Evolutionary conservation across 192 early-diverging fungal species (phyloP), one percentile per base, ranked within the genome.

Genomic region (Coemansia aciculifera): DNA sequence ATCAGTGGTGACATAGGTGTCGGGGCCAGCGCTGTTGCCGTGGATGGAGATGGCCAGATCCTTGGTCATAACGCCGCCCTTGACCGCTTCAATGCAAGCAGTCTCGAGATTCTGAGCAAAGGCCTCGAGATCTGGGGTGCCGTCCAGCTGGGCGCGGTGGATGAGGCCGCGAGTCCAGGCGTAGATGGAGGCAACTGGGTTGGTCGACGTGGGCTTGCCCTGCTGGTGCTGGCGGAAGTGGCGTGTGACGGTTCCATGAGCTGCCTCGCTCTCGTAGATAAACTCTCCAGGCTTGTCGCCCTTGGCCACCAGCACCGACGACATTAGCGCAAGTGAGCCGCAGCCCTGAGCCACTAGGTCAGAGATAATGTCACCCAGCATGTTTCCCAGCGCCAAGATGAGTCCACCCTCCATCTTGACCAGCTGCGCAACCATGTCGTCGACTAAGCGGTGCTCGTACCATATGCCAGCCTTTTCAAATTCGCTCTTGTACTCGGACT

Each of bases 341-440:
- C 90, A 96, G 62, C 96, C 97, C 81, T 99, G 97, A n/a, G 97
- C 97, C 32, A 99, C 85, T 73, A 95, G 89, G 79, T 97, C 95
- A 29, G 94, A 95, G 74, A 97, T 94, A 19, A 97, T 94, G 85
- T 98, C 96, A 65, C 95, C 91, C 69, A 95, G 92, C 84, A 95
- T 95, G 88, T 98, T 98, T 83, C 95, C 95, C 81, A 88, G 89
- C 11, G 96, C 95, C 88, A 94, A 94, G 17, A 98, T 90, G 57
- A 96, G 95, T 32, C 92, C 93, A 54, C 97, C 97, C 39, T 90
- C 79, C 49, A 94, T 95, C 85, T 99, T 99, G 70, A 99, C 84
- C 57, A 91, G 91, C 85, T 99, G 95, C 6, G 97, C 97, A 78
- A 96, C 94, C 95, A 97, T 97, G 77, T 98, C 97, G 84, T 98